A percentile compares a stretch with the other conserved stretches of the same genome.
Evolutionary conservation across 495 filamentous ascomycete genomes (phyloP).

Genomic region (Haplographium delicatum): DNA sequence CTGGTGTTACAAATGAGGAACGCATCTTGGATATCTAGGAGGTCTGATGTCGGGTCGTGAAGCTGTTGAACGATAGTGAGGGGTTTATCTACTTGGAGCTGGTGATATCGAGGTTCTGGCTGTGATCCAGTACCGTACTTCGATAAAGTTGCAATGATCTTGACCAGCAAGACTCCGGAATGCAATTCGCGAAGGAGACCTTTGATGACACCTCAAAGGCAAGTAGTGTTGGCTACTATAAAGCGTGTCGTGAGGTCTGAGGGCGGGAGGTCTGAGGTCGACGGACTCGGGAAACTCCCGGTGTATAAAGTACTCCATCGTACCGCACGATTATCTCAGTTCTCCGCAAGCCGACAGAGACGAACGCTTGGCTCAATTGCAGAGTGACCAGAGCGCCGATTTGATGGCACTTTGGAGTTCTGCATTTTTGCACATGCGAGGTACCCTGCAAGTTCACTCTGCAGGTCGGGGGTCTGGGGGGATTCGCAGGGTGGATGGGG

Average conservation of each 20-base stretch:
- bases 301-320: too few species aligned
- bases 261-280: slow-evolving; percentile 1
- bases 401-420: too few species aligned
- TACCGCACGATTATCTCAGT: too few species aligned
- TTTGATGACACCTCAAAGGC: too few species aligned
- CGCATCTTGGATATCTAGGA: slow-evolving; percentile 7
- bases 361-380: too few species aligned
- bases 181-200: too few species aligned
- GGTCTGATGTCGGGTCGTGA: neutral
- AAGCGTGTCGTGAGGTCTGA: neutral
- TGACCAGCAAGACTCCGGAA: slow-evolving; percentile 16
- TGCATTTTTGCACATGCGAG: too few species aligned
- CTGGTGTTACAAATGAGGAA: neutral
- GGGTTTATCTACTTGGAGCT: too few species aligned
- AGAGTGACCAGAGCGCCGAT: slow-evolving; percentile 5
- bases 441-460: slow-evolving; percentile 17
- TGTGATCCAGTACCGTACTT: too few species aligned
- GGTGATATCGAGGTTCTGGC: neutral
- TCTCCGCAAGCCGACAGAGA: too few species aligned
- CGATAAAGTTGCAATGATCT: neutral
- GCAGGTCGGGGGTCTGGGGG: neutral
- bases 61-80: neutral
- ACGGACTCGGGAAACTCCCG: too few species aligned
- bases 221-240: too few species aligned
- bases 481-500: neutral